Evolutionary conservation across 768 basidiomycete species (phyloP).

Genomic region (Atractiella rhizophila): DNA sequence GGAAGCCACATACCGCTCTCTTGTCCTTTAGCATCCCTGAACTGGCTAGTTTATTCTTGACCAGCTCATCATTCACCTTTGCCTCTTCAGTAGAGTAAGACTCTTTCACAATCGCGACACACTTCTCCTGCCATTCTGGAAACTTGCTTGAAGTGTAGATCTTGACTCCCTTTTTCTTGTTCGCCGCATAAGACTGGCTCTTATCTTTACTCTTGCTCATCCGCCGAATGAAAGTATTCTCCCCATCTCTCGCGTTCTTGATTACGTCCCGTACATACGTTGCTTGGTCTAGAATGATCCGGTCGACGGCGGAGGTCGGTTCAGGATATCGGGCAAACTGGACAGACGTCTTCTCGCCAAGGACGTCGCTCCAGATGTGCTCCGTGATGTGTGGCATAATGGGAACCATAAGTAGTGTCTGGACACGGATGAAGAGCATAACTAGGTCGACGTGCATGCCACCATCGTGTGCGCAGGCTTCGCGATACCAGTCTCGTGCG

Average conservation of each 20-base stretch:
- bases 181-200: constrained; percentile 49
- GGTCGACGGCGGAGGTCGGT: constrained; percentile 35
- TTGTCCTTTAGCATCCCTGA: constrained; percentile 83
- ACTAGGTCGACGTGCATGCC: constrained; percentile 84
- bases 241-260: constrained; percentile 74
- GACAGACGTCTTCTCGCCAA: constrained; percentile 47
- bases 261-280: constrained; percentile 72
- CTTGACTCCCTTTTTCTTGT: constrained; percentile 49
- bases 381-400: constrained; percentile 86
- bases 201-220: constrained; percentile 41
- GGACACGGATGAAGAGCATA: constrained; percentile 52
- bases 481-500: constrained; percentile 82
- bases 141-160: constrained; percentile 76
- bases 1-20: constrained; percentile 79
- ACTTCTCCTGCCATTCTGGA: constrained; percentile 78
- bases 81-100: constrained; percentile 22
- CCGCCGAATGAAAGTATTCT: constrained; percentile 50
- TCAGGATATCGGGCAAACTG: constrained; percentile 68
- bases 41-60: constrained; percentile 39
- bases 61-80: constrained; percentile 56
- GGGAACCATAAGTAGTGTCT: constrained; percentile 57
- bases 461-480: constrained; percentile 46
- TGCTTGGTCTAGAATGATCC: constrained; percentile 41
- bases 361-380: constrained; percentile 54
- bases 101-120: constrained; percentile 32